These are phyloP conservation scores for Aurantiochytrium sp. DNA, from an alignment of 108 stramenopile species.

Conservation along the genomic window DNA sequence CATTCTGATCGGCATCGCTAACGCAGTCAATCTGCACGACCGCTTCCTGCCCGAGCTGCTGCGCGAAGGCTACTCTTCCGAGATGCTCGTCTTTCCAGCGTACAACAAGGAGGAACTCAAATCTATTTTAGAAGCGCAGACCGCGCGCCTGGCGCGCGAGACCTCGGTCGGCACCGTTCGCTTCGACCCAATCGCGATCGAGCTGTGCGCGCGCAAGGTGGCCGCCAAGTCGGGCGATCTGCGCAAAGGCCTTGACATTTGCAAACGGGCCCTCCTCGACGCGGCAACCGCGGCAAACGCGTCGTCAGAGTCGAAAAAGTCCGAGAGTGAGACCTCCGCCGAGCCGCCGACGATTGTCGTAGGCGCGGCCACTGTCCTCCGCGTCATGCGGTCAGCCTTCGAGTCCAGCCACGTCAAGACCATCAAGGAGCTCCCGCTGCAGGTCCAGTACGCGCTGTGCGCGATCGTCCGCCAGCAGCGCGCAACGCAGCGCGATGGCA, in stretches of 20 bases:
- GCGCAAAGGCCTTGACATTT: neutral
- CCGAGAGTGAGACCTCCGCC: neutral
- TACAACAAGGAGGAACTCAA: neutral
- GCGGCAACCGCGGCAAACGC: neutral
- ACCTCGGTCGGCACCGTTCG: neutral
- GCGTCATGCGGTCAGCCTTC: neutral
- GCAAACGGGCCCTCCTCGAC: neutral
- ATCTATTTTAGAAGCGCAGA: neutral
- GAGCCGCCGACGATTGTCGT: neutral
- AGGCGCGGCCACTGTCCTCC: neutral
- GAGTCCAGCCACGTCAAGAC: neutral
- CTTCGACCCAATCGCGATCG: neutral
- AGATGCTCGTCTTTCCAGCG: neutral
- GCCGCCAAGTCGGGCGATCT: neutral
- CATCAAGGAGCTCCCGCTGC: neutral
- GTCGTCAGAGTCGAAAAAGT: neutral
- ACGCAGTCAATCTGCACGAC: neutral
- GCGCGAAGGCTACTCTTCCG: neutral
- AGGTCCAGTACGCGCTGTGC: neutral
- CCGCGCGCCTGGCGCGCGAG: neutral
- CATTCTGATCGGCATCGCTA: neutral
- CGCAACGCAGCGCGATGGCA: neutral
- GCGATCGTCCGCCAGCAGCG: neutral
- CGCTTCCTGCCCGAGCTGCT: neutral
- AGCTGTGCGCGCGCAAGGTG: slow-evolving; percentile 19